Percentiles rank a stretch among this genome's conserved stretches.
phyloP scores from a whole-genome alignment of 2,329 filamentous ascomycete genomes.

The Xylaria sp. region DNA sequence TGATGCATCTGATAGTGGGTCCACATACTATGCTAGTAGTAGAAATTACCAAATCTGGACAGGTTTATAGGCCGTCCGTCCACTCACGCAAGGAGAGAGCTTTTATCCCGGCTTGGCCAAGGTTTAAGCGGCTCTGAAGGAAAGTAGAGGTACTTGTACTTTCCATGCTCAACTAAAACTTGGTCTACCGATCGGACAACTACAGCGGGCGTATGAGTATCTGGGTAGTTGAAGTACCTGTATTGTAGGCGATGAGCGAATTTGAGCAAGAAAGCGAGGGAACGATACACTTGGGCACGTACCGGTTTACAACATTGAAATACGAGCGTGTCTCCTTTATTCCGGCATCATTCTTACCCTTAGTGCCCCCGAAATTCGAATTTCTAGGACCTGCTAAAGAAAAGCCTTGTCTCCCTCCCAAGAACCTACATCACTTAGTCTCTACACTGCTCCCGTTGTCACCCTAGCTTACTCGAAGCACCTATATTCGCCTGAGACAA shows the following conservation, averaged over 20 bases:
- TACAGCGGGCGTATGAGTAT: background rate
- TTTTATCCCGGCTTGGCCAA: conserved; percentile 11
- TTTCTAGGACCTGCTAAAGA: background rate
- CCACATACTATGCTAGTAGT: background rate
- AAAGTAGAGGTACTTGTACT: background rate
- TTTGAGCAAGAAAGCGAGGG: conserved; percentile 42
- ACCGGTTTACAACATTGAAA: background rate
- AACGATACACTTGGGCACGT: background rate
- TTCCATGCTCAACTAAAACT: background rate
- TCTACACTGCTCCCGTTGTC: background rate
- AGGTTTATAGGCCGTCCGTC: background rate
- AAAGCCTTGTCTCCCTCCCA: background rate
- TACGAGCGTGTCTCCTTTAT: background rate
- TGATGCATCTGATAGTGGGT: background rate
- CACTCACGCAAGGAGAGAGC: conserved; percentile 6
- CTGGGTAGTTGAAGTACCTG: background rate
- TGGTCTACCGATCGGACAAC: background rate
- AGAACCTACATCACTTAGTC: background rate
- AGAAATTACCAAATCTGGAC: conserved; percentile 26
- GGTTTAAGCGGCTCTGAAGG: background rate
- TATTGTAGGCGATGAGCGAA: conserved; percentile 29
- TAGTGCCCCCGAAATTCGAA: background rate
- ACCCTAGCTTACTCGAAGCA: background rate
- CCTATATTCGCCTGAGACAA: no score
- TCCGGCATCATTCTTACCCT: background rate